These are phyloP conservation scores for Microdochium paspali DNA, from an alignment of 2,329 filamentous ascomycete species.

Conservation along the genomic window DNA sequence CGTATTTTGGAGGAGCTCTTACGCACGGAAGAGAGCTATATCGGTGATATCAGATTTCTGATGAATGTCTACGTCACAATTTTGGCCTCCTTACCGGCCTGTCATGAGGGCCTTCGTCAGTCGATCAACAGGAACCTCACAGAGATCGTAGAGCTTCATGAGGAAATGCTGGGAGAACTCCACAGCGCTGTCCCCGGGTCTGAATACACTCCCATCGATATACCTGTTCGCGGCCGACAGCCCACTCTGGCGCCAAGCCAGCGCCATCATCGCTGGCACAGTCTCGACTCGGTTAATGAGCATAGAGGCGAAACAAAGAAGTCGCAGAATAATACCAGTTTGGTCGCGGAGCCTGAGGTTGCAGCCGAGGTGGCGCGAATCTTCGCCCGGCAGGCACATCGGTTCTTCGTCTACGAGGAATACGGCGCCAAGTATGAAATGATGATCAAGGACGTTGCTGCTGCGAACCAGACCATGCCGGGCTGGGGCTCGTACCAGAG, in stretches of 20 bases:
- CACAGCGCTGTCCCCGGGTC: slow-evolving; percentile 62
- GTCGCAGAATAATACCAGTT: slow-evolving; percentile 36
- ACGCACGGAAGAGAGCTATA: slow-evolving; percentile 78
- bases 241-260: slow-evolving; percentile 9
- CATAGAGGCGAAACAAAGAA: slow-evolving; percentile 25
- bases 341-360: slow-evolving; percentile 48
- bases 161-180: slow-evolving; percentile 68
- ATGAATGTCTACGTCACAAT: slow-evolving; percentile 76
- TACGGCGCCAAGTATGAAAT: slow-evolving; percentile 86
- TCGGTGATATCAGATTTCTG: slow-evolving; percentile 77
- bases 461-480: slow-evolving; percentile 57
- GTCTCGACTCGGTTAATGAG: slow-evolving; percentile 35
- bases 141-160: slow-evolving; percentile 75
- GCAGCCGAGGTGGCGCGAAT: slow-evolving; percentile 52
- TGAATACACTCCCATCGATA: slow-evolving; percentile 42
- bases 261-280: slow-evolving; percentile 37
- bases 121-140: slow-evolving; percentile 73
- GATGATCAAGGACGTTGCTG: slow-evolving; percentile 68
- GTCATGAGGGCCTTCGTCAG: slow-evolving; percentile 54
- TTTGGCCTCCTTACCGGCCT: slow-evolving; percentile 57
- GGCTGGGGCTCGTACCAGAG: slow-evolving; percentile 75
- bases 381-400: slow-evolving; percentile 60
- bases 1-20: slow-evolving; percentile 80
- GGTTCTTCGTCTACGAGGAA: slow-evolving; percentile 82
- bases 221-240: slow-evolving; percentile 9